phyloP scores from a whole-genome alignment of 768 basidiomycete genomes.

The Crepidotus variabilis region DNA sequence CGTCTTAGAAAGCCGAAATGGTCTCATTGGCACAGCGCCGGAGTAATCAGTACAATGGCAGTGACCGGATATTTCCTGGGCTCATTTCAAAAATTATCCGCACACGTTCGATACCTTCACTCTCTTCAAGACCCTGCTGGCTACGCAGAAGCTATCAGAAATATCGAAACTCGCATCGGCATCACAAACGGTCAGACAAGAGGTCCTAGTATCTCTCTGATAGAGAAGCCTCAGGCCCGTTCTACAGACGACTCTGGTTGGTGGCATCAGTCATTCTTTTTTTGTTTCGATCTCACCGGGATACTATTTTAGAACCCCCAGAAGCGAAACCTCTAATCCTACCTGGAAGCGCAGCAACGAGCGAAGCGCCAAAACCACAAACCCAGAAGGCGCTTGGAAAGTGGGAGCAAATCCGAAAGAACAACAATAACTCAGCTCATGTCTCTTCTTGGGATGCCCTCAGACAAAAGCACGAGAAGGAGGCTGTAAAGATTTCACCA shows the following conservation, averaged over 20 bases:
- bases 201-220: constrained; percentile 19
- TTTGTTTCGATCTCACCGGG: neutral
- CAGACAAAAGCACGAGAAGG: constrained; percentile 52
- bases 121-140: constrained; percentile 36
- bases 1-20: constrained; percentile 21
- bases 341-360: constrained; percentile 5
- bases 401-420: constrained; percentile 68
- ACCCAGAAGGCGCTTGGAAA: constrained; percentile 27
- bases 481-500: constrained; percentile 17
- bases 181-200: constrained; percentile 14
- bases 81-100: constrained; percentile 21
- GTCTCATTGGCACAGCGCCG: constrained; percentile 10
- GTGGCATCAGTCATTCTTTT: neutral
- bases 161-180: constrained; percentile 42
- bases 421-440: constrained; percentile 36
- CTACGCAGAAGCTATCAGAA: constrained; percentile 37
- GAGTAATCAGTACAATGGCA: constrained; percentile 16
- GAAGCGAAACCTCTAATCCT: constrained; percentile 9
- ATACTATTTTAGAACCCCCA: constrained; percentile 6
- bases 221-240: constrained; percentile 20
- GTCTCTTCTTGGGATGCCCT: constrained; percentile 68
- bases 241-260: neutral
- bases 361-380: constrained; percentile 7
- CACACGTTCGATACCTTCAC: constrained; percentile 33
- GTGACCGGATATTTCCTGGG: constrained; percentile 29